phyloP scores from a whole-genome alignment of 768 basidiomycete species.

The Boletus huronensis region DNA sequence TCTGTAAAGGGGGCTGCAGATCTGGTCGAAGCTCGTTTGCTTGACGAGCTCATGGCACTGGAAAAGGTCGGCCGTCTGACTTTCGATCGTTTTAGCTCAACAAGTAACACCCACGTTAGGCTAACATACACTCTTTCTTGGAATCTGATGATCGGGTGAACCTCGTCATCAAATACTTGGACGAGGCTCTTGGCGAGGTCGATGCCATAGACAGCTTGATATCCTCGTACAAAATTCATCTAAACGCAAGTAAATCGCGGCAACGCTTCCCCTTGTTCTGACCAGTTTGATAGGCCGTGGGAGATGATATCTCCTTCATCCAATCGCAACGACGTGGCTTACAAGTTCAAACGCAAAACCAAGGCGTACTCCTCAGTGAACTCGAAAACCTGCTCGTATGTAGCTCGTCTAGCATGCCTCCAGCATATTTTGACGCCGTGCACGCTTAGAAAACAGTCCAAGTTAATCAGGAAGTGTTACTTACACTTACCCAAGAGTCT shows the following conservation, averaged over 20 bases:
- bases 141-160: conserved; percentile 92
- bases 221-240: conserved; percentile 92
- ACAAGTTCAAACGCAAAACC: conserved; percentile 97
- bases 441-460: conserved; percentile 81
- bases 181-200: conserved; percentile 83
- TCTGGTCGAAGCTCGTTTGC: conserved; percentile 83
- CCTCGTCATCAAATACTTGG: conserved; percentile 82
- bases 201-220: conserved; percentile 88
- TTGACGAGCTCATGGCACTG: conserved; percentile 88
- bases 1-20: conserved; percentile 75
- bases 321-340: conserved; percentile 95
- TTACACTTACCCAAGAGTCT: conserved; percentile 83
- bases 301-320: conserved; percentile 92
- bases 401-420: neutral
- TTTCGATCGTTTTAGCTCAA: conserved; percentile 1
- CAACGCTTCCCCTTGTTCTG: conserved; percentile 7
- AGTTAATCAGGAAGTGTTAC: conserved; percentile 74
- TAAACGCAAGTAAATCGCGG: conserved; percentile 63
- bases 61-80: conserved; percentile 65
- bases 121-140: conserved; percentile 95
- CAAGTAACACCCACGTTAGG: conserved; percentile 37
- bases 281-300: conserved; percentile 63
- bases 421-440: neutral
- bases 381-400: conserved; percentile 82
- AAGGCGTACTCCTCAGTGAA: conserved; percentile 78